These are phyloP conservation scores for Alternaria brassicae DNA, from an alignment of 2,329 filamentous ascomycete genomes.

Conservation along the genomic window DNA sequence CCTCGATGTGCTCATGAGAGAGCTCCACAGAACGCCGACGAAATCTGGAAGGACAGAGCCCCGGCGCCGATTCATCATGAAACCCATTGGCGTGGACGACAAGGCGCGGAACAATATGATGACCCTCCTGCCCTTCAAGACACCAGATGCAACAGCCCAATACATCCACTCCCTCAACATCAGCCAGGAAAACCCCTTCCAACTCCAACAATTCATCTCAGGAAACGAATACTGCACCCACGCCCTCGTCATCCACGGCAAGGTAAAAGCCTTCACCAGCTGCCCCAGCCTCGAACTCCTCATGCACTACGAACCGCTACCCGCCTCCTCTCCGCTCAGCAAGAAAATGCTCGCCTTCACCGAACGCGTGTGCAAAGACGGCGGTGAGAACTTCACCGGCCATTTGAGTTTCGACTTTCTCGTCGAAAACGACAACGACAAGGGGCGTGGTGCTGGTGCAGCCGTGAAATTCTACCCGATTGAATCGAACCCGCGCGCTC, in stretches of 20 bases:
- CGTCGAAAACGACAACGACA: slow-evolving; percentile 56
- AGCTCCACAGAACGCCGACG: slow-evolving; percentile 16
- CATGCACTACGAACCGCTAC: slow-evolving; percentile 71
- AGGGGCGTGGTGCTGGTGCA: no score
- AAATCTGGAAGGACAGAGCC: slow-evolving; percentile 20
- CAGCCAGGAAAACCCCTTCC: slow-evolving; percentile 64
- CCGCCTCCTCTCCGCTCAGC: slow-evolving; percentile 61
- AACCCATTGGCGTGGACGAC: slow-evolving; percentile 69
- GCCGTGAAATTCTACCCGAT: slow-evolving; percentile 65
- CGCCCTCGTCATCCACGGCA: slow-evolving; percentile 69
- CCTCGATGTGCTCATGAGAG: slow-evolving; percentile 57
- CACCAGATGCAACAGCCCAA: slow-evolving; percentile 60
- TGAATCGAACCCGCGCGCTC: slow-evolving; percentile 73
- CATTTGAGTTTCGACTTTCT: slow-evolving; percentile 78
- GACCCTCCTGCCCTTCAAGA: slow-evolving; percentile 67
- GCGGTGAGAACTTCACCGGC: slow-evolving; percentile 65
- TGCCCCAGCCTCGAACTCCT: slow-evolving; percentile 68
- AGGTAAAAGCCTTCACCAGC: slow-evolving; percentile 70
- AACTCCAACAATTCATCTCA: slow-evolving; percentile 72
- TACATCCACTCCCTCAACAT: slow-evolving; percentile 65
- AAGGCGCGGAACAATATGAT: slow-evolving; percentile 65
- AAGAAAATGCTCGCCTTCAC: slow-evolving; percentile 72
- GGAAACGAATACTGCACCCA: slow-evolving; percentile 76
- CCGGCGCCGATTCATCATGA: slow-evolving; percentile 68
- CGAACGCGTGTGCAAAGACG: slow-evolving; percentile 60